phyloP scores from a whole-genome alignment of 1,284 basidiomycete genomes.

The Tylopilus sp. region DNA sequence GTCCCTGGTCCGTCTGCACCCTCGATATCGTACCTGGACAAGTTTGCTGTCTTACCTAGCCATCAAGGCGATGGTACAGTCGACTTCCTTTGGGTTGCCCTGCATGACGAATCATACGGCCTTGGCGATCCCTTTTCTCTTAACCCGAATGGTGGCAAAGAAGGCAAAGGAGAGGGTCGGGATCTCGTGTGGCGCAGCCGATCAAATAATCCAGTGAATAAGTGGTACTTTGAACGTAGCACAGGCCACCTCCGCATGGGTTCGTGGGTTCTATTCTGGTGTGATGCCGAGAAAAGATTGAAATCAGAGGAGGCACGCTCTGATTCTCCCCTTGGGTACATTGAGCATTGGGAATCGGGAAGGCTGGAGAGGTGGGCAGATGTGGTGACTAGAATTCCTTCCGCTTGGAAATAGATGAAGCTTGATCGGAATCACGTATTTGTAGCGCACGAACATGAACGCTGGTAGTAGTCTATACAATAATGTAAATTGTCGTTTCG shows the following conservation, averaged over 20 bases:
- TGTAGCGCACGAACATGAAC: conserved; percentile 11
- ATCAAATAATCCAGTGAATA: conserved; percentile 93
- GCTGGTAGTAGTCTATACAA: not conserved
- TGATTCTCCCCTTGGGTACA: conserved; percentile 62
- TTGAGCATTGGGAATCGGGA: conserved; percentile 82
- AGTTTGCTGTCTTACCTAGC: conserved; percentile 93
- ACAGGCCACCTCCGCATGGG: conserved; percentile 87
- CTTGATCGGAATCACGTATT: not conserved
- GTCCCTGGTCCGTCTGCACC: conserved; percentile 36
- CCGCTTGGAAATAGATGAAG: conserved; percentile 65
- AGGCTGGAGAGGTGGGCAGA: conserved; percentile 75
- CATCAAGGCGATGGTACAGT: conserved; percentile 98
- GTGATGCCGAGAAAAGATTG: conserved; percentile 87
- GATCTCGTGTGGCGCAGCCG: conserved; percentile 97
- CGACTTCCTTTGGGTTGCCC: conserved; percentile 98
- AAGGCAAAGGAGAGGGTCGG: conserved; percentile 84
- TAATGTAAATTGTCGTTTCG: not conserved
- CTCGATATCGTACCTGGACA: conserved; percentile 93
- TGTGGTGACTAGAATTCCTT: conserved; percentile 74
- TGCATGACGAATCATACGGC: conserved; percentile 98
- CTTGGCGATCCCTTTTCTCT: conserved; percentile 91
- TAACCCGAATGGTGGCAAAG: conserved; percentile 92
- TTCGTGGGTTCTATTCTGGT: conserved; percentile 96
- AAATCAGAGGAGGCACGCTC: conserved; percentile 65
- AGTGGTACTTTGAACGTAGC: conserved; percentile 98